A percentile compares a stretch with the other conserved stretches of the same genome.
Conservation (phyloP, 306 rosid species). For the Vigna unguiculata region DNA sequence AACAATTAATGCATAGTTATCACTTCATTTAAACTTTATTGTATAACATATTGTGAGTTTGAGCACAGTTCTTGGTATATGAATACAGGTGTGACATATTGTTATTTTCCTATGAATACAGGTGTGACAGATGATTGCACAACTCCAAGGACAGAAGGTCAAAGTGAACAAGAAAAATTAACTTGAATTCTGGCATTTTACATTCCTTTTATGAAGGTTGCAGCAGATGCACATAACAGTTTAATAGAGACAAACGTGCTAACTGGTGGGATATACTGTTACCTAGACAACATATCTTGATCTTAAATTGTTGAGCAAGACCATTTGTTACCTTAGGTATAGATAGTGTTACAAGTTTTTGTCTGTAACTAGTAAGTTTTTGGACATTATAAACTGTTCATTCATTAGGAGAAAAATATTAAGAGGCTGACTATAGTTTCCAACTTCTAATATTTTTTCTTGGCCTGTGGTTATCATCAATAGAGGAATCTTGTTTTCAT, state of each 20-base stretch:
- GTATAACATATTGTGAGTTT: background rate
- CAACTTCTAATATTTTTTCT: background rate
- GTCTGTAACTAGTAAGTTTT: slow-evolving; percentile 1
- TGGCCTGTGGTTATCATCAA: background rate
- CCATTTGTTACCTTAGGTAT: slow-evolving; percentile 46
- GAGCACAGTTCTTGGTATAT: background rate
- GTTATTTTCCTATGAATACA: slow-evolving; percentile 6
- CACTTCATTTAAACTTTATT: background rate
- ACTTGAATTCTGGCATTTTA: slow-evolving; percentile 51
- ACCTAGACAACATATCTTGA: slow-evolving; percentile 25
- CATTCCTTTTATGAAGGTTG: slow-evolving; percentile 55
- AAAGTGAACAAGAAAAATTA: slow-evolving; percentile 44
- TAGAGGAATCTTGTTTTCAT: background rate
- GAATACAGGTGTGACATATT: background rate
- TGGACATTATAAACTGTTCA: background rate
- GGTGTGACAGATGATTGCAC: slow-evolving; percentile 51
- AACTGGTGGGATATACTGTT: slow-evolving; percentile 52
- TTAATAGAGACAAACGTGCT: slow-evolving; percentile 48
- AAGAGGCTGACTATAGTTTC: slow-evolving; percentile 10
- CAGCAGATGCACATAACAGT: slow-evolving; percentile 45
- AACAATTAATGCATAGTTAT: background rate
- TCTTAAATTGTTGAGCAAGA: slow-evolving; percentile 24
- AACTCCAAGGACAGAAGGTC: slow-evolving; percentile 47
- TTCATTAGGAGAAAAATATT: slow-evolving; percentile 25
- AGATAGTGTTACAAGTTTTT: slow-evolving; percentile 38